These are phyloP conservation scores for Phytophthora agathidicida DNA, from an alignment of 352 stramenopile genomes.

Conservation along the genomic window DNA sequence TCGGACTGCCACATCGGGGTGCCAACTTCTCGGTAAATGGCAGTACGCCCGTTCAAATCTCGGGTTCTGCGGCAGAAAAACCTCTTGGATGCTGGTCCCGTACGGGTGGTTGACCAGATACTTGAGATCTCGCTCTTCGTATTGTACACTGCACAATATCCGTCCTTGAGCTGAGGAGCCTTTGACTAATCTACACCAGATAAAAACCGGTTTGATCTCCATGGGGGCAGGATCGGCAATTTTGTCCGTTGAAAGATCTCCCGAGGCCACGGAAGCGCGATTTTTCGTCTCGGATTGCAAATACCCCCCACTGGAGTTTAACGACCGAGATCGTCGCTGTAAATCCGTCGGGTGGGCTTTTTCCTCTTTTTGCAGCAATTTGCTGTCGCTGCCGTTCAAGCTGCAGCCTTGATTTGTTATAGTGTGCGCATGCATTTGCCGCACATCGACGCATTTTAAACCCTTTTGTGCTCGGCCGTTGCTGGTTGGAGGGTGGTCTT, in stretches of 20 bases:
- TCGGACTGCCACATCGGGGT: conserved; percentile 69
- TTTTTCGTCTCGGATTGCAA: conserved; percentile 32
- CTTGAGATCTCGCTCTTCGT: conserved; percentile 71
- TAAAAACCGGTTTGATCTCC: conserved; percentile 63
- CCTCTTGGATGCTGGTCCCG: conserved; percentile 76
- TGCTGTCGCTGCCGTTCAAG: conserved; percentile 35
- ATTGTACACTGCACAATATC: conserved; percentile 77
- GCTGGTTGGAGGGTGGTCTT: conserved; percentile 2
- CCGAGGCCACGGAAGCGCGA: conserved; percentile 24
- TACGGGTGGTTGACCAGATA: conserved; percentile 73
- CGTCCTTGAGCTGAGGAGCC: conserved; percentile 59
- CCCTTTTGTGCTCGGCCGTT: conserved; percentile 2
- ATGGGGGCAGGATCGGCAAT: no score
- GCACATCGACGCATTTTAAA: conserved; percentile 32
- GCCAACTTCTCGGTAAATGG: conserved; percentile 81
- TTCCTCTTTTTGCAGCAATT: conserved; percentile 1
- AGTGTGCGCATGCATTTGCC: conserved; percentile 15
- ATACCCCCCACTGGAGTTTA: conserved; percentile 44
- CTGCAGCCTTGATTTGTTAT: conserved; percentile 6
- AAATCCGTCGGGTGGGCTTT: conserved; percentile 22
- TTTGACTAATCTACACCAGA: conserved; percentile 80
- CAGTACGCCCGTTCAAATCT: conserved; percentile 79
- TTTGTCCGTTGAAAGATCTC: conserved; percentile 3
- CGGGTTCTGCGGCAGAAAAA: conserved; percentile 83
- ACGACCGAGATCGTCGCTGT: conserved; percentile 39